A percentile compares a stretch with the other conserved stretches of the same genome.
Evolutionary conservation across 2,329 filamentous ascomycete species (phyloP).

Genomic region (Graphilbum ipis-grandicollis): DNA sequence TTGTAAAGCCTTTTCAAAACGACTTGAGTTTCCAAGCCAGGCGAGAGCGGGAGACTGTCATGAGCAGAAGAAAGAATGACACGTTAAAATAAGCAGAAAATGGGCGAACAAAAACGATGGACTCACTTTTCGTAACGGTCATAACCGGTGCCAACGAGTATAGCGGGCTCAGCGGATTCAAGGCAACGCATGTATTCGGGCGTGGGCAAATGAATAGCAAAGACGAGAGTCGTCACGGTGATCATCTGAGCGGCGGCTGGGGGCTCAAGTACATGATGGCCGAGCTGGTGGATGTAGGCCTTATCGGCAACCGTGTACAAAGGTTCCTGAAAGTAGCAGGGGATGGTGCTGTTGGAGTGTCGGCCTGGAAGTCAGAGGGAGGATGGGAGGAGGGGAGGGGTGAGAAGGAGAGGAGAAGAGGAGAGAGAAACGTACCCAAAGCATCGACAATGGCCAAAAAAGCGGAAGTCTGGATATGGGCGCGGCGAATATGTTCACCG

Average conservation of each 20-base stretch:
- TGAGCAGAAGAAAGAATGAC: too few relatives aligned
- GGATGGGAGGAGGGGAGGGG: too few relatives aligned
- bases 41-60: not conserved
- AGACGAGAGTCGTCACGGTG: not conserved
- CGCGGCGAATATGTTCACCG: not conserved
- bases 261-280: not conserved
- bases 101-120: too few relatives aligned
- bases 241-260: not conserved
- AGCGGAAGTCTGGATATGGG: not conserved
- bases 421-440: not conserved
- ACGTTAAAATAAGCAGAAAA: too few relatives aligned
- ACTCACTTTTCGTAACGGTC: not conserved
- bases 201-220: not conserved
- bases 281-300: not conserved
- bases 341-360: not conserved
- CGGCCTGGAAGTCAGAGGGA: not conserved
- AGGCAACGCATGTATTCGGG: not conserved
- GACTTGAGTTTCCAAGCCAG: not conserved
- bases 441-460: not conserved
- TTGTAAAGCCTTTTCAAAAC: not conserved
- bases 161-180: not conserved
- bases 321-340: not conserved
- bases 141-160: not conserved
- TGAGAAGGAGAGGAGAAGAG: not conserved
- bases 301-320: not conserved